A percentile compares a stretch with the other conserved stretches of the same genome.
phyloP scores from a whole-genome alignment of 2,329 filamentous ascomycete genomes.

The Pseudogymnoascus pannorum region DNA sequence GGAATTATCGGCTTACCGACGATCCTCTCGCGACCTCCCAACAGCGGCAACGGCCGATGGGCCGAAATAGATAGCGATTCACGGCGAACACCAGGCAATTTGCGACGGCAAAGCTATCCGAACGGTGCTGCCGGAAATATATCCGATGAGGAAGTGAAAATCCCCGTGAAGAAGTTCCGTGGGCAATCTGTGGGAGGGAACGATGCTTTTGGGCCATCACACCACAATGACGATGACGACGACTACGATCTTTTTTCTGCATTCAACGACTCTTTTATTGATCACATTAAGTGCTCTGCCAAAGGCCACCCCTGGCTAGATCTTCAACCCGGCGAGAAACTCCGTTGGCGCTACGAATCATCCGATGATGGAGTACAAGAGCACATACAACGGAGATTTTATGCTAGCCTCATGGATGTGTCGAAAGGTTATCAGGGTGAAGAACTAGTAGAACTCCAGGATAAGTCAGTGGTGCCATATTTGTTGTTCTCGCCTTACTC shows the following conservation, averaged over 20 bases:
- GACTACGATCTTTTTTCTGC: constrained; percentile 6
- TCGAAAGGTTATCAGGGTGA: not conserved
- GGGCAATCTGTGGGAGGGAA: not conserved
- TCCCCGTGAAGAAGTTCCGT: constrained; percentile 16
- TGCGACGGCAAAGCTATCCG: not conserved
- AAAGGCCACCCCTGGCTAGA: not conserved
- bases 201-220: not conserved
- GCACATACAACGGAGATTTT: not conserved
- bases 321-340: not conserved
- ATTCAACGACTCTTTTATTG: not conserved
- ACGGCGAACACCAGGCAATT: constrained; percentile 3
- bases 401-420: not conserved
- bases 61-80: constrained; percentile 24
- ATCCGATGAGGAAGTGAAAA: constrained; percentile 12
- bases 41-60: constrained; percentile 18
- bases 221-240: constrained; percentile 8
- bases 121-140: not conserved
- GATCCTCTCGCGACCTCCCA: constrained; percentile 21
- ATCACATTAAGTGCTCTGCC: not conserved
- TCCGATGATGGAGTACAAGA: not conserved
- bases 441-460: constrained; percentile 6
- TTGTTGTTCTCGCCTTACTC: constrained; percentile 29
- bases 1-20: constrained; percentile 28
- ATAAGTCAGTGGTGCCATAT: constrained; percentile 27
- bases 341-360: not conserved